These are phyloP conservation scores for Candolleomyces eurysporus DNA, from an alignment of 768 basidiomycete genomes.

Conservation along the genomic window DNA sequence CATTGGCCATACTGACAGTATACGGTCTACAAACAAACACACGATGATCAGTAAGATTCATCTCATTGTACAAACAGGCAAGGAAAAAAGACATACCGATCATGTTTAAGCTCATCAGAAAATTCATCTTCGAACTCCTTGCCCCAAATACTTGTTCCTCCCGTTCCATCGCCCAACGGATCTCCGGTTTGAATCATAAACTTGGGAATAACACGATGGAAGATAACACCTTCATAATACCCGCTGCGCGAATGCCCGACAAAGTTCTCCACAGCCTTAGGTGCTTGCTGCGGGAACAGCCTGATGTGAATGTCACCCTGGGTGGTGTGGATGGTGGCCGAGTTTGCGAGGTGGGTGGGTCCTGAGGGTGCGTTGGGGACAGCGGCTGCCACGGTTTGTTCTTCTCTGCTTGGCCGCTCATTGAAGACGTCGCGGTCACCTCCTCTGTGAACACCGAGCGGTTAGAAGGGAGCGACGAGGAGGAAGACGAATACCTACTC, in stretches of 20 bases:
- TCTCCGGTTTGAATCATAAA: constrained; percentile 99
- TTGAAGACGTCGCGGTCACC: constrained; percentile 97
- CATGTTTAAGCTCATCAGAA: constrained; percentile 83
- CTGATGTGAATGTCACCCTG: constrained; percentile 90
- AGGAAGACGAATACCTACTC: constrained; percentile 54
- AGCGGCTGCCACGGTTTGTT: constrained; percentile 80
- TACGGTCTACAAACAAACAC: constrained; percentile 69
- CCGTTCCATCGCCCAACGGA: constrained; percentile 92
- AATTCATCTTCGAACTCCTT: constrained; percentile 93
- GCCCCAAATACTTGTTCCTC: constrained; percentile 89
- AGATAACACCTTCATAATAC: constrained; percentile 90
- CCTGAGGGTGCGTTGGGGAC: constrained; percentile 48
- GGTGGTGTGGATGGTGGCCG: constrained; percentile 92
- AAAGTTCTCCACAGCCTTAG: constrained; percentile 97
- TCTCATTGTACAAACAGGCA: neutral
- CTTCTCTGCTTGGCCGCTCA: constrained; percentile 94
- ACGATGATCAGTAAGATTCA: neutral
- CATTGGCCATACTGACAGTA: constrained; percentile 94
- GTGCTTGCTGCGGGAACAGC: constrained; percentile 88
- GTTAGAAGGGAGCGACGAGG: no score
- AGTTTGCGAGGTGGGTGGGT: constrained; percentile 70
- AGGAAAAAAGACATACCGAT: constrained; percentile 54
- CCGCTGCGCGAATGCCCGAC: constrained; percentile 86
- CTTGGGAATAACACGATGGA: constrained; percentile 97
- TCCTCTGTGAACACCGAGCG: constrained; percentile 41